phyloP scores from a whole-genome alignment of 2,329 filamentous ascomycete genomes.

The Beauveria australis region DNA sequence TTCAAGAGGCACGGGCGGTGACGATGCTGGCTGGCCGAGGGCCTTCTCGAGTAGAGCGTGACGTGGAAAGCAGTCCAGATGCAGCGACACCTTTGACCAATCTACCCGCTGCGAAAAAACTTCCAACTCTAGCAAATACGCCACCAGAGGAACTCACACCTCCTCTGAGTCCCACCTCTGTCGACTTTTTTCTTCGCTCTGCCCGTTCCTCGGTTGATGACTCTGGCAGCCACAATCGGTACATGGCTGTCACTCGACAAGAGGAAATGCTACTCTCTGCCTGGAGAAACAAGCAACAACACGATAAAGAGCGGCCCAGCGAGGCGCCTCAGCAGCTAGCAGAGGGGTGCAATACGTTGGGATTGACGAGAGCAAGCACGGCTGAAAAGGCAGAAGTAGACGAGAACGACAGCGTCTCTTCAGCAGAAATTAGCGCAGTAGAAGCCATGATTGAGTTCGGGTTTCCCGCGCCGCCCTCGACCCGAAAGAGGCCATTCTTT shows the following conservation, averaged over 20 bases:
- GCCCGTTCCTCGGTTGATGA: slow-evolving; percentile 29
- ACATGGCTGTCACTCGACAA: slow-evolving; percentile 51
- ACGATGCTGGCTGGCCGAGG: slow-evolving; percentile 26
- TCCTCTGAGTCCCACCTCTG: slow-evolving; percentile 43
- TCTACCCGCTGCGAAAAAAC: slow-evolving; percentile 17
- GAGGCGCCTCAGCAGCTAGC: slow-evolving; percentile 32
- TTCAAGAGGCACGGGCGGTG: slow-evolving; percentile 33
- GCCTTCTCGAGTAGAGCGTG: slow-evolving; percentile 16
- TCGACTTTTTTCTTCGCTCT: slow-evolving; percentile 39
- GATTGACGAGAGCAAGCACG: not conserved
- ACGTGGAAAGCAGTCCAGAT: slow-evolving; percentile 17
- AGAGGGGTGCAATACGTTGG: slow-evolving; percentile 10
- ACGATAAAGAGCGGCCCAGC: slow-evolving; percentile 42
- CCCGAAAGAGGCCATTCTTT: slow-evolving; percentile 16
- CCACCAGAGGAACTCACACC: slow-evolving; percentile 37
- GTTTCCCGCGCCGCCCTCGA: slow-evolving; percentile 27
- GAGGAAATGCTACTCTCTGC: slow-evolving; percentile 52
- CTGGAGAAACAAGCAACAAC: slow-evolving; percentile 46
- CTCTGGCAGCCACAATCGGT: slow-evolving; percentile 27
- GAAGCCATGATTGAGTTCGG: slow-evolving; percentile 23
- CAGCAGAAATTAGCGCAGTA: slow-evolving; percentile 21
- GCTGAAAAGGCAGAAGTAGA: not conserved
- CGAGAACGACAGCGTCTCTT: not conserved
- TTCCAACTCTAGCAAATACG: slow-evolving; percentile 8
- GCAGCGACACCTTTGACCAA: slow-evolving; percentile 6